A percentile compares a stretch with the other conserved stretches of the same genome.
Evolutionary conservation across 192 early-diverging fungal species (phyloP).

Genomic region (Linnemannia hyalina): DNA sequence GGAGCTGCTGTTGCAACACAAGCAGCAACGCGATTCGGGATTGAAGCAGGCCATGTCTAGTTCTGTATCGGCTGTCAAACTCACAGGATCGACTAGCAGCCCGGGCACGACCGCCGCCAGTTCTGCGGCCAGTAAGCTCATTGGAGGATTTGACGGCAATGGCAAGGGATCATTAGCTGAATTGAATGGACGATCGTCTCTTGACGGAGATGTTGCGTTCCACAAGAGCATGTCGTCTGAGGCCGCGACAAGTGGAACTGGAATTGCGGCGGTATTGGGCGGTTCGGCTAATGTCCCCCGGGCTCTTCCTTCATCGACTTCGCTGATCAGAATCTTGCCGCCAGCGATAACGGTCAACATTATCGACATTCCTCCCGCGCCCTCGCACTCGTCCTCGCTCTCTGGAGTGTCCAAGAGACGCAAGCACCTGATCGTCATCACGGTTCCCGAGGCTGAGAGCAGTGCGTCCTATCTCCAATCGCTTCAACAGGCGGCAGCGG

Average conservation of each 20-base stretch:
- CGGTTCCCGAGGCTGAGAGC: conserved; percentile 45
- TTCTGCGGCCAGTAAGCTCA: conserved; percentile 15
- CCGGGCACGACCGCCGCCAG: background rate
- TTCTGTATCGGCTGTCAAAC: conserved; percentile 25
- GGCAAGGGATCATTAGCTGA: background rate
- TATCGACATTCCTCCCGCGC: conserved; percentile 50
- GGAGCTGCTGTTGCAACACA: conserved; percentile 47
- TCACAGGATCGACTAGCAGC: conserved; percentile 9
- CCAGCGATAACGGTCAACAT: conserved; percentile 38
- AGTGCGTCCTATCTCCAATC: conserved; percentile 25
- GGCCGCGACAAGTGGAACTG: conserved; percentile 40
- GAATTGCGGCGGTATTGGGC: conserved; percentile 50
- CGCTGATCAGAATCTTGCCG: conserved; percentile 49
- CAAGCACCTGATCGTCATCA: conserved; percentile 47
- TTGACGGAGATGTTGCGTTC: conserved; percentile 7
- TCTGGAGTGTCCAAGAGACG: conserved; percentile 41
- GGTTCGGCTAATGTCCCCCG: conserved; percentile 31
- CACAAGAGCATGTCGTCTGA: conserved; percentile 20
- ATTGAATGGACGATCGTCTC: background rate
- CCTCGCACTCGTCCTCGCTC: conserved; percentile 55
- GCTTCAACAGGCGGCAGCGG: conserved; percentile 16
- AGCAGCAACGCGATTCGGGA: conserved; percentile 31
- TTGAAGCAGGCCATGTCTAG: conserved; percentile 9
- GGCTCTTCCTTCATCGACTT: conserved; percentile 43
- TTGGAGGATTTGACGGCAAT: conserved; percentile 41